These are phyloP conservation scores for Trametes meyenii DNA, from an alignment of 768 basidiomycete species.

Conservation along the genomic window DNA sequence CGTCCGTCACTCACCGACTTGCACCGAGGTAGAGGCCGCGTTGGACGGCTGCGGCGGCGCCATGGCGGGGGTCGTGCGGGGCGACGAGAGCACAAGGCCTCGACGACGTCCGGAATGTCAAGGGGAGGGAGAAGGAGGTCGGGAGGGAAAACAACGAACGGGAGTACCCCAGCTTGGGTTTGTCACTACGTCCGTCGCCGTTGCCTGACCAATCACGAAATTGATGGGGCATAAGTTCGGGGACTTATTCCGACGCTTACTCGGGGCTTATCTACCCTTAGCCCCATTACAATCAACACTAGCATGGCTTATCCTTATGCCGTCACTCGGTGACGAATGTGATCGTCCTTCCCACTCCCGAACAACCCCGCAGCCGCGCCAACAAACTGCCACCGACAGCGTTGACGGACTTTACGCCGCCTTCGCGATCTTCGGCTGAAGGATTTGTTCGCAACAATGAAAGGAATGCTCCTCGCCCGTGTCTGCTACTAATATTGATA, in stretches of 20 bases:
- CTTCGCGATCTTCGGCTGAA: no score
- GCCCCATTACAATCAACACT: not conserved
- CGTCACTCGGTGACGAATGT: not conserved
- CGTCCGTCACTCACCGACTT: slow-evolving; percentile 77
- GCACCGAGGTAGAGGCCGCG: slow-evolving; percentile 79
- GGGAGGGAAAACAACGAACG: slow-evolving; percentile 24
- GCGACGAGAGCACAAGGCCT: slow-evolving; percentile 29
- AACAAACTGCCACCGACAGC: no score
- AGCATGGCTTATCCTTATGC: not conserved
- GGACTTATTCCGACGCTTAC: not conserved
- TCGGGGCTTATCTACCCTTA: slow-evolving; percentile 2
- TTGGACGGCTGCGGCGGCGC: slow-evolving; percentile 73
- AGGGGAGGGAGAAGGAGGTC: slow-evolving; percentile 1
- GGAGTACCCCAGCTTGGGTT: slow-evolving; percentile 21
- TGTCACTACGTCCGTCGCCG: slow-evolving; percentile 14
- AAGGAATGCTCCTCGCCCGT: no score
- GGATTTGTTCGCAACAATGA: no score
- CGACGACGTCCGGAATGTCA: slow-evolving; percentile 30
- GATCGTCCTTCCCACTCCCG: not conserved
- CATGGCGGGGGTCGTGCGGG: slow-evolving; percentile 47
- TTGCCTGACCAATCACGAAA: slow-evolving; percentile 21
- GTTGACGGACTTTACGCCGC: no score
- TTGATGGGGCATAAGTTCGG: slow-evolving; percentile 10
- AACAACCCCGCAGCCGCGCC: no score
- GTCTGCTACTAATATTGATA: no score